Percentiles rank a stretch among this genome's conserved stretches.
Evolutionary conservation across 352 stramenopile species (phyloP).

Genomic region (Hyaloperonospora brassicae): DNA sequence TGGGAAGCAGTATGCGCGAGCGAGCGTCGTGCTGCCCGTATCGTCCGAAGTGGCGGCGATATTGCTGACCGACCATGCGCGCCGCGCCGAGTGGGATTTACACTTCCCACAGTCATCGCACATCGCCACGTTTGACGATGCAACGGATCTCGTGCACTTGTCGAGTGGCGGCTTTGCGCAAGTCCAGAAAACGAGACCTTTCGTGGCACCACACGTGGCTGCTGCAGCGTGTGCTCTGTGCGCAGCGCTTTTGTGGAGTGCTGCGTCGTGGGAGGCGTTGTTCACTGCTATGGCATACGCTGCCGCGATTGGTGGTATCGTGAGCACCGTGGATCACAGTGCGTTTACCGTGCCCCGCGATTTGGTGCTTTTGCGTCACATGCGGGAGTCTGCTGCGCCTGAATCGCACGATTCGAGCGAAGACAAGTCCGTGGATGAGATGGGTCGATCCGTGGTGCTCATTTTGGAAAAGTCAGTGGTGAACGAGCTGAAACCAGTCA

Average conservation of each 20-base stretch:
- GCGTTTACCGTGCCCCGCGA: conserved; percentile 46
- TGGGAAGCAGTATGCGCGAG: conserved; percentile 45
- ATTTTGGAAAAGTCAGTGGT: conserved; percentile 76
- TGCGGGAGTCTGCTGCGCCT: conserved; percentile 49
- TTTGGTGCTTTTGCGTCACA: conserved; percentile 64
- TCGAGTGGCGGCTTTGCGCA: conserved; percentile 38
- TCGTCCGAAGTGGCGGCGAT: conserved; percentile 55
- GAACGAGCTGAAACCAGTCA: conserved; percentile 58
- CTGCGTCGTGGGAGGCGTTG: conserved; percentile 38
- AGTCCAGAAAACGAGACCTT: conserved; percentile 35
- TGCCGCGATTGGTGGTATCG: conserved; percentile 37
- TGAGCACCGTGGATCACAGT: conserved; percentile 51
- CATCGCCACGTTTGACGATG: conserved; percentile 65
- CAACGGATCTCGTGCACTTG: conserved; percentile 66
- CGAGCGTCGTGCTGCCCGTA: conserved; percentile 56
- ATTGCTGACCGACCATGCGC: conserved; percentile 55
- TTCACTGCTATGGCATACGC: conserved; percentile 42
- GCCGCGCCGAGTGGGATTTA: conserved; percentile 69
- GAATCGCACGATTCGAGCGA: conserved; percentile 29
- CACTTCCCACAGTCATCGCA: conserved; percentile 58
- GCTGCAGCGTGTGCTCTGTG: conserved; percentile 35
- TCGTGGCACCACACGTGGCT: conserved; percentile 46
- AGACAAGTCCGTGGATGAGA: conserved; percentile 38
- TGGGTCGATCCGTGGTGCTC: conserved; percentile 50
- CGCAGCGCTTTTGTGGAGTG: conserved; percentile 30